Evolutionary conservation across 1,284 basidiomycete species (phyloP).

Genomic region (Heterobasidion annosum): DNA sequence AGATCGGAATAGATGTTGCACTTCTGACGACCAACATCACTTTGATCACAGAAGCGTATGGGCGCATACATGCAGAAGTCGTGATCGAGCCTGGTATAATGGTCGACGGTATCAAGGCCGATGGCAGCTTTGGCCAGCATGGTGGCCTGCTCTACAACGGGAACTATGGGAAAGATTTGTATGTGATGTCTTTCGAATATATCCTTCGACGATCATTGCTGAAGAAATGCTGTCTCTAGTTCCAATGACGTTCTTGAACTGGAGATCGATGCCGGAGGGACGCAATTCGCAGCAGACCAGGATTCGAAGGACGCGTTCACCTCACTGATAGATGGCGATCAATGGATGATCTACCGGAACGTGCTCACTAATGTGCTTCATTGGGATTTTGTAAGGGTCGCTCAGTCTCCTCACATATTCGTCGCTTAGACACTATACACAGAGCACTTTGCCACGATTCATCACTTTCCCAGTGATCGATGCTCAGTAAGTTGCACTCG

Average conservation of each 20-base stretch:
- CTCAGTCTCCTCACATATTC: not conserved
- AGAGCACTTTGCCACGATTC: constrained; percentile 55
- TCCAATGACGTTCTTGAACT: constrained; percentile 41
- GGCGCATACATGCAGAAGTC: constrained; percentile 38
- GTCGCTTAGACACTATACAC: not conserved
- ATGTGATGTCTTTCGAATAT: constrained; percentile 13
- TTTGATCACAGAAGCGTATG: constrained; percentile 38
- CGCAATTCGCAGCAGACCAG: constrained; percentile 36
- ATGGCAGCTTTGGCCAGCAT: constrained; percentile 60
- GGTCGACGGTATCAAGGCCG: constrained; percentile 52
- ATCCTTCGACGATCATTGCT: not conserved
- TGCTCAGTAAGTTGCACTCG: constrained; percentile 33
- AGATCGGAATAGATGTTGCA: constrained; percentile 44
- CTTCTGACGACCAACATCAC: constrained; percentile 33
- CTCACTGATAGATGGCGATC: constrained; percentile 38
- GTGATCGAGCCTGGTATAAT: constrained; percentile 30
- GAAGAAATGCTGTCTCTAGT: constrained; percentile 17
- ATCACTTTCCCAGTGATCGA: constrained; percentile 54
- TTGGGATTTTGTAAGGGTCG: constrained; percentile 53
- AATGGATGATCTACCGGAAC: constrained; percentile 65
- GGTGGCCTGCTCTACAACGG: constrained; percentile 30
- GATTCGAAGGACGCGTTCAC: constrained; percentile 33
- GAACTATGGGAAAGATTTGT: constrained; percentile 60
- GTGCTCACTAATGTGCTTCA: constrained; percentile 43
- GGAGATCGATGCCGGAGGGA: constrained; percentile 44